Conservation (phyloP, 306 rosid species). For the Albizia julibrissin region DNA sequence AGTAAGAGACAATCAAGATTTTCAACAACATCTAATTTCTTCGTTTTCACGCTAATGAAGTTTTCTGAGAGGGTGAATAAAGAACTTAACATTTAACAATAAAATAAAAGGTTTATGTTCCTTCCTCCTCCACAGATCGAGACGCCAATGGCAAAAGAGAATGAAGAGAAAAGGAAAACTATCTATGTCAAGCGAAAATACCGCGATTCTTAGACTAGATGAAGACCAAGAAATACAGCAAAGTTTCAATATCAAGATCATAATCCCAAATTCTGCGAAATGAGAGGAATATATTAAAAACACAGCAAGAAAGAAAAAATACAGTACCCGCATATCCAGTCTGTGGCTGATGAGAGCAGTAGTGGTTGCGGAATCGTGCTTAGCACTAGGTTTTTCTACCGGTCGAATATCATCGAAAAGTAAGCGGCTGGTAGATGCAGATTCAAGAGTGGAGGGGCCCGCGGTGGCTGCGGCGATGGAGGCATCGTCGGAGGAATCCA, state of each 20-base stretch:
- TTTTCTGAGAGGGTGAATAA: neutral
- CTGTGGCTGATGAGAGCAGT: slow-evolving; percentile 28
- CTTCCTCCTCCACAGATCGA: neutral
- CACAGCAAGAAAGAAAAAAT: neutral
- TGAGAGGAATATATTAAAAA: neutral
- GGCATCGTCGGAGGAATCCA: slow-evolving; percentile 40
- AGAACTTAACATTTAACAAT: neutral
- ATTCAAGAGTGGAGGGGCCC: neutral
- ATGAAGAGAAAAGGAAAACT: neutral
- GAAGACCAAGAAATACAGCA: neutral
- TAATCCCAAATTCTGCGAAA: neutral
- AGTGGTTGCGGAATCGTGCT: slow-evolving; percentile 25
- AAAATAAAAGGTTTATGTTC: neutral
- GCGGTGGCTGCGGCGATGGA: neutral
- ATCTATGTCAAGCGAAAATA: neutral
- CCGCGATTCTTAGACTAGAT: neutral
- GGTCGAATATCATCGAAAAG: slow-evolving; percentile 35
- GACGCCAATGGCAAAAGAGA: neutral
- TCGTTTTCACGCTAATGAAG: neutral
- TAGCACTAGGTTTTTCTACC: slow-evolving; percentile 25
- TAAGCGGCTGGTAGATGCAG: slow-evolving; percentile 45
- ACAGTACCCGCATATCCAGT: slow-evolving; percentile 52
- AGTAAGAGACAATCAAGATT: neutral
- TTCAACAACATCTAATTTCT: neutral
- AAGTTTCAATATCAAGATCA: neutral